Evolutionary conservation across 768 basidiomycete species (phyloP).

Genomic region (Mrakia gelida): DNA sequence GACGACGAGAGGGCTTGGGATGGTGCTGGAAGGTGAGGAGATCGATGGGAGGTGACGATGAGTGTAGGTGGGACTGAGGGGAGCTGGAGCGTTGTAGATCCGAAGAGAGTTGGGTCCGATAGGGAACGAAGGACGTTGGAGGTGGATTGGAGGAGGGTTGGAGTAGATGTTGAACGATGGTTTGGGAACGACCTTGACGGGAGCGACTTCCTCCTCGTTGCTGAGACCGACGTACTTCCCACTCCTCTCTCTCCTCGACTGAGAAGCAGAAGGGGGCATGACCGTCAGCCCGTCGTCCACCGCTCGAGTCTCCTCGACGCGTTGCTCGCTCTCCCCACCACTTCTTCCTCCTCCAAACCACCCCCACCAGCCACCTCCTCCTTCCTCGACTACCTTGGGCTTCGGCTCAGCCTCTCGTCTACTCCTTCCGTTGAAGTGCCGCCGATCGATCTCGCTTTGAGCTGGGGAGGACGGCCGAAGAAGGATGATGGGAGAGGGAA

Average conservation of each 20-base stretch:
- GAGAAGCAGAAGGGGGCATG: not conserved
- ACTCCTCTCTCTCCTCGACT: not conserved
- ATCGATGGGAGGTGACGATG: not conserved
- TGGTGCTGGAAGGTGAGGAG: not conserved
- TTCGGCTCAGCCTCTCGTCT: not conserved
- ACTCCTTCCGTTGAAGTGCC: not conserved
- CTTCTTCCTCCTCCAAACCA: not conserved
- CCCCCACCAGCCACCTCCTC: not conserved
- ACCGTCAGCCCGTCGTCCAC: not conserved
- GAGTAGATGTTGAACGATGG: not conserved
- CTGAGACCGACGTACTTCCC: not conserved
- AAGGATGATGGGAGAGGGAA: slow-evolving; percentile 1
- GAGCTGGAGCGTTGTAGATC: not conserved
- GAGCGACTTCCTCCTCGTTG: not conserved
- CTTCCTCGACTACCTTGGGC: not conserved
- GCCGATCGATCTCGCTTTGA: slow-evolving; percentile 16
- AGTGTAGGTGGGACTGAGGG: not conserved
- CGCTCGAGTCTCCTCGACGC: not conserved
- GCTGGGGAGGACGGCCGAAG: not conserved
- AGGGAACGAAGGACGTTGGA: not conserved
- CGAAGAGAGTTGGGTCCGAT: not conserved
- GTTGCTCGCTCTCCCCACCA: not conserved
- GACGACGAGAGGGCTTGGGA: not conserved
- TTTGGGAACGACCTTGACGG: not conserved
- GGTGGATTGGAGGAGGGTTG: not conserved